phyloP scores from a whole-genome alignment of 805 yeast genomes.

The Yarrowia divulgata region DNA sequence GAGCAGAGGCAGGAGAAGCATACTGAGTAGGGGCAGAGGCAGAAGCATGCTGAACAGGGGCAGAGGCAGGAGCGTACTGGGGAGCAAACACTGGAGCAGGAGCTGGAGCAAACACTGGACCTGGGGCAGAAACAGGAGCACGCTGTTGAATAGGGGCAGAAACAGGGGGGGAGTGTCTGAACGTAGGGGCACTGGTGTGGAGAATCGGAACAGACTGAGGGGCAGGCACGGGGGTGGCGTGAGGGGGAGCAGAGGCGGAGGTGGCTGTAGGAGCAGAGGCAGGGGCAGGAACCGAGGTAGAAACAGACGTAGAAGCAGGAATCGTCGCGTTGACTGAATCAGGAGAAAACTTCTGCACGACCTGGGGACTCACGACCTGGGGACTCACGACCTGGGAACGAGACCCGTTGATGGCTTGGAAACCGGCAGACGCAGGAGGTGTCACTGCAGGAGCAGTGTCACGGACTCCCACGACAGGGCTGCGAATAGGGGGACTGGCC shows the following conservation, averaged over 20 bases:
- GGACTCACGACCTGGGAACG: background rate
- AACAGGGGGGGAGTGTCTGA: too few species aligned
- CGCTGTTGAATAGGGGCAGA: background rate
- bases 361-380: background rate
- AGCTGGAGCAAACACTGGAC: too few species aligned
- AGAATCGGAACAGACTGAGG: too few species aligned
- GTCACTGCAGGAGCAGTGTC: conserved; percentile 8
- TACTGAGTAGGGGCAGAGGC: too few species aligned
- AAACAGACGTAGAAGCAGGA: too few species aligned
- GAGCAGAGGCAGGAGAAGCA: too few species aligned
- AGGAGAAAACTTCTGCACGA: background rate
- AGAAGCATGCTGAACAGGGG: too few species aligned
- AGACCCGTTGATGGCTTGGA: background rate
- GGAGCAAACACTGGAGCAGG: background rate
- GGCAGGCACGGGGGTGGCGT: too few species aligned
- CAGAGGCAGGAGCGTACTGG: too few species aligned
- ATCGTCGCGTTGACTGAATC: too few species aligned
- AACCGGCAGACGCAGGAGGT: background rate
- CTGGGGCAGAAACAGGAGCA: too few species aligned
- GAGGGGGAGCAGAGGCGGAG: background rate
- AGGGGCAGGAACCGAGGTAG: background rate
- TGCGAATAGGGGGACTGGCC: background rate
- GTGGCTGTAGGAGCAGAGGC: background rate
- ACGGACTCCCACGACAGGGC: background rate
- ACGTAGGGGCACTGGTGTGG: too few species aligned